phyloP scores from a whole-genome alignment of 148 eudicot species.

The Simmondsia chinensis region DNA sequence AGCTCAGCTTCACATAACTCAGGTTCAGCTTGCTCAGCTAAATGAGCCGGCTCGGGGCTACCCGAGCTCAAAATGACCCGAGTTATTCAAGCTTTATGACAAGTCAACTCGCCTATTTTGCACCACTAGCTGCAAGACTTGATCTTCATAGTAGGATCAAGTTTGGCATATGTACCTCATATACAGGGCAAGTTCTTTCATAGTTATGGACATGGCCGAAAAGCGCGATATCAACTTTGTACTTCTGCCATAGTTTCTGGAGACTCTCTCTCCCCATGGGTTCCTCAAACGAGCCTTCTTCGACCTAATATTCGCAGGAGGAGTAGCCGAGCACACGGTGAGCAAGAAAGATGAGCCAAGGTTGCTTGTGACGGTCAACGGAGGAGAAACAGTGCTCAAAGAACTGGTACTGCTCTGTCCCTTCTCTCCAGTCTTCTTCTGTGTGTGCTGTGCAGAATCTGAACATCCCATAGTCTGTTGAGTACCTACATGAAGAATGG shows the following conservation, averaged over 20 bases:
- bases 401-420: conserved; percentile 71
- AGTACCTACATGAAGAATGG: too few relatives aligned
- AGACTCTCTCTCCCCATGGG: conserved; percentile 85
- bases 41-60: too few relatives aligned
- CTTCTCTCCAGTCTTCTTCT: conserved; percentile 88
- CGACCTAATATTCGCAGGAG: conserved; percentile 35
- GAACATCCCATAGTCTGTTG: conserved; percentile 77
- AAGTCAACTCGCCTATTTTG: too few relatives aligned
- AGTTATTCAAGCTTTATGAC: too few relatives aligned
- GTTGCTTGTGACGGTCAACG: conserved; percentile 65
- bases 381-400: conserved; percentile 67
- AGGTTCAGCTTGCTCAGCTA: too few relatives aligned
- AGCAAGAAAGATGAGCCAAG: conserved; percentile 74
- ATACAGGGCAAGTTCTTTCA: conserved; percentile 72
- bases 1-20: too few relatives aligned
- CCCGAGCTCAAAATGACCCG: too few relatives aligned
- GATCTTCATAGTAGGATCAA: too few relatives aligned
- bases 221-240: conserved; percentile 75
- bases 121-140: too few relatives aligned
- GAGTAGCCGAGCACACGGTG: conserved; percentile 84
- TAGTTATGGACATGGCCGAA: conserved; percentile 79
- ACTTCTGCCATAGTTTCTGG: conserved; percentile 77
- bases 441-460: conserved; percentile 76
- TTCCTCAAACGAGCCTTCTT: conserved; percentile 66
- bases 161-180: too few relatives aligned